Evolutionary conservation across 2,329 filamentous ascomycete species (phyloP).

Genomic region (Cryphonectria parasitica): DNA sequence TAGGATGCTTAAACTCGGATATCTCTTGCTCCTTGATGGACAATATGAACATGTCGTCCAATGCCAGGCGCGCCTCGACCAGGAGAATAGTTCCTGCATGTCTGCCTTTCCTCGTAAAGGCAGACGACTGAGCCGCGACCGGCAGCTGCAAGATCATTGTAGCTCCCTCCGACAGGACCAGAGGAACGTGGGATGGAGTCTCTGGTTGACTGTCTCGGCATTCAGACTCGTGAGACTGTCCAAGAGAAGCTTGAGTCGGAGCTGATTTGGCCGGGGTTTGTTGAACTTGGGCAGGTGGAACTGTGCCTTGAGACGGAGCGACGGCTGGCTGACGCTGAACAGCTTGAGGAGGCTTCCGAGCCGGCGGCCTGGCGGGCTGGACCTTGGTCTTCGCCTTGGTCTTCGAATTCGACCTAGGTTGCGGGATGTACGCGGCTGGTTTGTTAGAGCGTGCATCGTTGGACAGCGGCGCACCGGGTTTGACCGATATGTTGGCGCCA

Average conservation of each 20-base stretch:
- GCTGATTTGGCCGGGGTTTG: neutral
- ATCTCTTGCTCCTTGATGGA: slow-evolving; percentile 8
- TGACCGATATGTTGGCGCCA: slow-evolving; percentile 18
- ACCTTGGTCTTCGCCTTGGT: too few relatives aligned
- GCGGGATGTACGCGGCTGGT: neutral
- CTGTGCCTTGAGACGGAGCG: neutral
- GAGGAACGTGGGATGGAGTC: too few relatives aligned
- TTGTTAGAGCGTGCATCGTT: neutral
- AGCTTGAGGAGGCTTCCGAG: neutral
- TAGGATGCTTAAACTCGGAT: slow-evolving; percentile 9
- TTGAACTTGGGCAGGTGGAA: neutral
- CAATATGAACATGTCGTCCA: slow-evolving; percentile 16
- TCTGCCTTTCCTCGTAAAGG: neutral
- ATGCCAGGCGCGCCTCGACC: neutral
- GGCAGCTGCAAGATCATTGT: neutral
- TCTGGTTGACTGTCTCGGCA: neutral
- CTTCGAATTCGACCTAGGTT: too few relatives aligned
- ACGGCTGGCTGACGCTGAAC: neutral
- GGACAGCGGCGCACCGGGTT: slow-evolving; percentile 2
- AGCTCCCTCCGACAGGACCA: slow-evolving; percentile 7
- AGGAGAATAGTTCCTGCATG: slow-evolving; percentile 15
- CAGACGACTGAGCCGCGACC: neutral
- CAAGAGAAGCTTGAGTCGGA: too few relatives aligned
- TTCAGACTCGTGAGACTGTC: neutral
- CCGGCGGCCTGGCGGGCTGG: neutral